phyloP scores from a whole-genome alignment of 257 asterid genomes.

The Thymus quinquecostatus region DNA sequence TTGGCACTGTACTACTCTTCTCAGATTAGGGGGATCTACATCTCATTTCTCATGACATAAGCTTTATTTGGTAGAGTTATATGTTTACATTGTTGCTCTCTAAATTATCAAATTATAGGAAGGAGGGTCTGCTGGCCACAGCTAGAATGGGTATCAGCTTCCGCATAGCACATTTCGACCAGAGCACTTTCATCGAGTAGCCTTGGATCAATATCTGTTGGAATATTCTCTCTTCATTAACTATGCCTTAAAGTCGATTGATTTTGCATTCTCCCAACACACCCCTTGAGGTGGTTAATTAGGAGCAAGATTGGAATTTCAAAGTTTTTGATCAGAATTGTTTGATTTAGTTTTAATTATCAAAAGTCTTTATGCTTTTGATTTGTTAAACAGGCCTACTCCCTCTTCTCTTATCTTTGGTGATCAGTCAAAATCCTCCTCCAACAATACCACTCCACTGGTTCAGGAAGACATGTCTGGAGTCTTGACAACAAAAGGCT shows the following conservation, averaged over 20 bases:
- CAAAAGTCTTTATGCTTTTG: conserved; percentile 2
- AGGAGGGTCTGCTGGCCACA: conserved; percentile 15
- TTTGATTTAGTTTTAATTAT: neutral
- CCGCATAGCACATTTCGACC: neutral
- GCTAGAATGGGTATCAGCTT: conserved; percentile 13
- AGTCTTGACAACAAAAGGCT: conserved; percentile 32
- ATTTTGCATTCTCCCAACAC: conserved; percentile 12
- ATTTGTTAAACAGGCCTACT: conserved; percentile 49
- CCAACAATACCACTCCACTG: conserved; percentile 36
- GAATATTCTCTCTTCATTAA: conserved; percentile 12
- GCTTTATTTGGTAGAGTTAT: neutral
- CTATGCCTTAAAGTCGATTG: conserved; percentile 15
- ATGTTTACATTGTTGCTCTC: conserved; percentile 6
- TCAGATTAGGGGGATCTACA: neutral
- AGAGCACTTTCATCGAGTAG: conserved; percentile 8
- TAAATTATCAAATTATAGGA: conserved; percentile 1
- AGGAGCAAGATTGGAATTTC: conserved; percentile 12
- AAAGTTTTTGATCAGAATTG: neutral
- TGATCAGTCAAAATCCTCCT: conserved; percentile 47
- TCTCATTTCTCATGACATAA: neutral
- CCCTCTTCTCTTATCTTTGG: conserved; percentile 43
- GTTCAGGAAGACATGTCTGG: conserved; percentile 45
- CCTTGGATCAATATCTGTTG: conserved; percentile 5
- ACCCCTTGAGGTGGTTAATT: conserved; percentile 9
- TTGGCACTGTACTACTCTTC: neutral